Evolutionary conservation across 768 basidiomycete genomes (phyloP), one percentile per base, ranked within the genome.

Genomic region (Rhodotorula taiwanensis): DNA sequence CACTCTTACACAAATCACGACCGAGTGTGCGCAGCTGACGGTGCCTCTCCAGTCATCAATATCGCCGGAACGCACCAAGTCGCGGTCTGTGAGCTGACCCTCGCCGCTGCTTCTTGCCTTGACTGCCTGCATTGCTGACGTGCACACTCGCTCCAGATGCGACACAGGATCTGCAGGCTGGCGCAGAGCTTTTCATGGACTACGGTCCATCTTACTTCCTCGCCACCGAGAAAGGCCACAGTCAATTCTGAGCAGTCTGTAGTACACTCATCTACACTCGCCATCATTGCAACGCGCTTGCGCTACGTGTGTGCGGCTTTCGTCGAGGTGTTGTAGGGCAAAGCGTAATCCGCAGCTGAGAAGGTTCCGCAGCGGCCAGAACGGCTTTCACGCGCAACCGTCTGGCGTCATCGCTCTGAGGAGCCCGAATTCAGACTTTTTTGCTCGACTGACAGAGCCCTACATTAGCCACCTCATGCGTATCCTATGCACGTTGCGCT

Each of bases 31-130:
- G 15, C 8, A 20, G 30, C 11, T 18, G 27, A 9, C 21, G 28
- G 5, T 18, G 23, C 31, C 3, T n/a, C 5, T 23, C 10, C 53
- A 62, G 60, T 55, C 30, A 2, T 27, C 9, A 51, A 62, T 36
- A n/a, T 62, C 49, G 48, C 48, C 4, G 60, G 60, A 1, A 51
- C 53, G 28, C 53, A 62, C 43, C 60, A 62, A 23, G 30, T 56
- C 33, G 54, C 10, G 2, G 14, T 62, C 11, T 48, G 55, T 56
- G 10, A 23, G 45, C 28, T n/a, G 1, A 13, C 0, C n/a, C 16
- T 13, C 6, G 0, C 21, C n/a, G 25, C 44, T 16, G n/a, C 14
- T 34, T n/a, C 5, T 33, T 2, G 2, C 23, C 21, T 33, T 5
- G 18, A n/a, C n/a, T n/a, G n/a, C n/a, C n/a, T n/a, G n/a, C n/a